phyloP scores from a whole-genome alignment of 2,329 filamentous ascomycete species.

The Fusarium buxicola region DNA sequence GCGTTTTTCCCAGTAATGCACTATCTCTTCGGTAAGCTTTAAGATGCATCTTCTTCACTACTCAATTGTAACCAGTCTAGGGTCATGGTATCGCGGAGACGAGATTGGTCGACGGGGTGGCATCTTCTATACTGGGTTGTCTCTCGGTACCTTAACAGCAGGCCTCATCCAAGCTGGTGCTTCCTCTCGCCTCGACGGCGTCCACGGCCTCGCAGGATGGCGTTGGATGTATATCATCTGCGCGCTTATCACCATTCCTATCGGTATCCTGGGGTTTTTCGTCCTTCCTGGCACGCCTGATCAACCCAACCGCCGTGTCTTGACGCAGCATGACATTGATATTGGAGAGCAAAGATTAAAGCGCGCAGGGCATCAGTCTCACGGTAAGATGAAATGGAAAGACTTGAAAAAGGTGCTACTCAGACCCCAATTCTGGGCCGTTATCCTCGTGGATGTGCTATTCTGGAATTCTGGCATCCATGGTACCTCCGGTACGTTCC shows the following conservation, averaged over 20 bases:
- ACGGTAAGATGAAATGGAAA: slow-evolving; percentile 50
- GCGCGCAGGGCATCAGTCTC: slow-evolving; percentile 55
- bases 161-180: slow-evolving; percentile 61
- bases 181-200: slow-evolving; percentile 54
- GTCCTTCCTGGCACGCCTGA: slow-evolving; percentile 61
- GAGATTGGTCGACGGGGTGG: slow-evolving; percentile 62
- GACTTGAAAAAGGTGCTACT: slow-evolving; percentile 50
- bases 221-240: slow-evolving; percentile 70
- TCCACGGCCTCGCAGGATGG: slow-evolving; percentile 61
- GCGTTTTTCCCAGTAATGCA: slow-evolving; percentile 56
- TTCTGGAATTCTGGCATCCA: slow-evolving; percentile 68
- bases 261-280: slow-evolving; percentile 63
- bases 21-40: slow-evolving; percentile 46
- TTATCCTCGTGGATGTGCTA: slow-evolving; percentile 63
- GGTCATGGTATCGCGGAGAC: slow-evolving; percentile 63
- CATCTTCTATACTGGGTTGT: slow-evolving; percentile 62
- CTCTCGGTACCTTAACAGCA: slow-evolving; percentile 63
- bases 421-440: slow-evolving; percentile 62
- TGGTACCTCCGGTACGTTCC: slow-evolving; percentile 60
- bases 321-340: slow-evolving; percentile 60
- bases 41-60: neutral
- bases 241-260: slow-evolving; percentile 65
- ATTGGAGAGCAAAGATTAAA: slow-evolving; percentile 59
- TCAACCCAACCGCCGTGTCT: slow-evolving; percentile 60
- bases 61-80: slow-evolving; percentile 38